Evolutionary conservation across 179 eudicot genomes (phyloP).

Genomic region (Spinacia oleracea): DNA sequence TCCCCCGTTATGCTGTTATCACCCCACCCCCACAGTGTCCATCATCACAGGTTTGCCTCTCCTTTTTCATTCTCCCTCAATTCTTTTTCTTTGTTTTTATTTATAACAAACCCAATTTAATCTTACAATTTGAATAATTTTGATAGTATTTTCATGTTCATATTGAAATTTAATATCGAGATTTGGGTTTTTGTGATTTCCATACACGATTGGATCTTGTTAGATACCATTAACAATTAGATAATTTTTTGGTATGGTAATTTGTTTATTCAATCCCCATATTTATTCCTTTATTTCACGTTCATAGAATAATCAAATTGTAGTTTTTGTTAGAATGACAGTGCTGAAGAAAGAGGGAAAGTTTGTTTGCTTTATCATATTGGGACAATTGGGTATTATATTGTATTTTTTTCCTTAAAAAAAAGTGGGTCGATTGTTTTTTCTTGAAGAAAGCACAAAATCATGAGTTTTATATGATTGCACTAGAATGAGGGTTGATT

Average conservation of each 20-base stretch:
- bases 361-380: background rate
- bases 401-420: too few species aligned
- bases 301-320: too few species aligned
- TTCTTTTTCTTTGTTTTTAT: background rate
- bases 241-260: too few species aligned
- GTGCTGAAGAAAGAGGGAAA: background rate
- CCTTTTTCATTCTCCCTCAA: background rate
- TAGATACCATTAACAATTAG: too few species aligned
- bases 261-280: too few species aligned
- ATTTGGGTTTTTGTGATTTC: background rate
- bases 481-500: background rate
- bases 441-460: conserved; percentile 3
- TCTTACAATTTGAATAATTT: background rate
- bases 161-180: too few species aligned
- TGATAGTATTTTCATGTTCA: background rate
- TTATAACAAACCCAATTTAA: background rate
- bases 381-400: background rate
- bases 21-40: background rate
- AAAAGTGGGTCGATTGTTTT: background rate
- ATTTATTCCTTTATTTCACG: too few species aligned
- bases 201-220: background rate
- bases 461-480: background rate
- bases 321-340: background rate
- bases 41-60: background rate
- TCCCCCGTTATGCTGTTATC: background rate